Percentiles rank a stretch among this genome's conserved stretches.
phyloP scores from a whole-genome alignment of 2,329 filamentous ascomycete genomes.

The Aspergillus sp. region DNA sequence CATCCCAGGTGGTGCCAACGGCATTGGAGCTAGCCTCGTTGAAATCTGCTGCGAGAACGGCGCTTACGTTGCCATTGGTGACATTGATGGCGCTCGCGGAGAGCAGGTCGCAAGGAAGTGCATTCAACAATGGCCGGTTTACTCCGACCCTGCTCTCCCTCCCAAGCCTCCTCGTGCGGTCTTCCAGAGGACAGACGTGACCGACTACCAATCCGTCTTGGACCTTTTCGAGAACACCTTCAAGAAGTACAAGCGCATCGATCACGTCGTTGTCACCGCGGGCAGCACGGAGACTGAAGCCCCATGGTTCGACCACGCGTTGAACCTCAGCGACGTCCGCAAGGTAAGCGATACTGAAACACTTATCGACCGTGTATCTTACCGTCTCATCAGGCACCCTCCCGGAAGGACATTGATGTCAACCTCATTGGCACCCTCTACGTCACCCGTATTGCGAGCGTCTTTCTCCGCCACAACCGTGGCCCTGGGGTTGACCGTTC shows the following conservation, averaged over 20 bases:
- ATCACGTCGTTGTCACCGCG: conserved; percentile 56
- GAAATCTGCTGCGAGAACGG: conserved; percentile 44
- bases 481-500: conserved; percentile 43
- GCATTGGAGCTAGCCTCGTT: conserved; percentile 50
- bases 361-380: background rate
- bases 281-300: conserved; percentile 49
- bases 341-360: conserved; percentile 32
- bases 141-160: conserved; percentile 22
- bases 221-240: conserved; percentile 53
- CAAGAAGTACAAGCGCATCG: conserved; percentile 51
- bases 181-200: conserved; percentile 53
- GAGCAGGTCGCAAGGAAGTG: conserved; percentile 32
- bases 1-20: conserved; percentile 48
- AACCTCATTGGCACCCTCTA: conserved; percentile 54
- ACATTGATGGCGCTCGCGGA: conserved; percentile 42
- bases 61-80: conserved; percentile 52
- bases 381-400: conserved; percentile 28
- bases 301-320: conserved; percentile 51
- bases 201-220: conserved; percentile 52
- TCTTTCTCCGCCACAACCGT: conserved; percentile 52
- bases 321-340: conserved; percentile 50
- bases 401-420: conserved; percentile 50
- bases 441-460: conserved; percentile 55
- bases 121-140: conserved; percentile 21
- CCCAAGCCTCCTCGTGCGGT: conserved; percentile 29